Conservation (phyloP, 495 filamentous ascomycete genomes). For the Neurospora sp. region DNA sequence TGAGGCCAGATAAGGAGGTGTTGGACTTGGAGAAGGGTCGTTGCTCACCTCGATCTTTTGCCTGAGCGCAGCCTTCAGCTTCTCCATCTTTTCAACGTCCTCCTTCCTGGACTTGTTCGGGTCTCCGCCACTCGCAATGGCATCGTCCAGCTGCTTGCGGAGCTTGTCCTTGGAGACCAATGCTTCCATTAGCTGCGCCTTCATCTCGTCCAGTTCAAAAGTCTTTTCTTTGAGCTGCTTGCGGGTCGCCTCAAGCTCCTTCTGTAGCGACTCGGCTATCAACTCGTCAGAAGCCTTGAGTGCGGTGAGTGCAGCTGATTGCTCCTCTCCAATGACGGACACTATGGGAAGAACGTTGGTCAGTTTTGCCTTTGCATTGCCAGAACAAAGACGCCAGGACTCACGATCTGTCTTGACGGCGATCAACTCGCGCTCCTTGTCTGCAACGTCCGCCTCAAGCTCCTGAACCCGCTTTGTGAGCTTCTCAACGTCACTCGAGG, state of each 20-base stretch:
- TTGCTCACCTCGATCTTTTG: constrained; percentile 38
- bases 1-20: constrained; percentile 6
- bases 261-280: constrained; percentile 39
- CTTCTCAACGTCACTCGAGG: constrained; percentile 20
- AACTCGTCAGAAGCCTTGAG: constrained; percentile 44
- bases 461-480: constrained; percentile 32
- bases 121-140: constrained; percentile 8
- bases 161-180: constrained; percentile 46
- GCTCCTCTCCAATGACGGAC: constrained; percentile 36
- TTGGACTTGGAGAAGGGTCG: constrained; percentile 2
- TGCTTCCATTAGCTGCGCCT: constrained; percentile 39
- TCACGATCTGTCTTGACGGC: constrained; percentile 26
- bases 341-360: constrained; percentile 26
- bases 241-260: constrained; percentile 39
- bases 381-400: constrained; percentile 2
- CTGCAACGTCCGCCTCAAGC: constrained; percentile 32
- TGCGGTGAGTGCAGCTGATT: constrained; percentile 35
- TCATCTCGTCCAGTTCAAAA: constrained; percentile 39
- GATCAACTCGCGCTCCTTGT: constrained; percentile 37
- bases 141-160: constrained; percentile 38
- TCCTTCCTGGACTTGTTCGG: constrained; percentile 32
- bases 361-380: neutral
- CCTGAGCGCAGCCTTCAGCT: constrained; percentile 35
- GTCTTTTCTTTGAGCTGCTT: constrained; percentile 27
- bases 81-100: constrained; percentile 41